phyloP scores from a whole-genome alignment of 176 grass and related monocot genomes.

The Hyparrhenia diplandra region DNA sequence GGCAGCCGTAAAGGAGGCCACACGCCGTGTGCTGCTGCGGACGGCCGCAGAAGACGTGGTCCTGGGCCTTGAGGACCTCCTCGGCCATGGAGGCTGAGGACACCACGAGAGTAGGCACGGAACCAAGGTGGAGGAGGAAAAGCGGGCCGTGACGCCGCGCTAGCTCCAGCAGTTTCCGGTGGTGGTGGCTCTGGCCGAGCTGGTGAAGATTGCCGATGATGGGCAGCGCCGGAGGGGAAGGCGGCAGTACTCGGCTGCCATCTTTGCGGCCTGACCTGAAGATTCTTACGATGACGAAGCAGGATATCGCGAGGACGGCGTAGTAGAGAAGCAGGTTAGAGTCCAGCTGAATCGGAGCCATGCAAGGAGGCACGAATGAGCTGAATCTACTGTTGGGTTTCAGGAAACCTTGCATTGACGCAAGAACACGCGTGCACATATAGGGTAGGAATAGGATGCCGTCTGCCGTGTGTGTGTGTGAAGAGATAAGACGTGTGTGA shows the following conservation, averaged over 20 bases:
- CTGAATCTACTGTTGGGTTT: too few relatives aligned
- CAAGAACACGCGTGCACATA: too few relatives aligned
- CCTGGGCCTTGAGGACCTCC: slow-evolving; percentile 29
- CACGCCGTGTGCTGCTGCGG: slow-evolving; percentile 5
- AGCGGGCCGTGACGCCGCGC: slow-evolving; percentile 21
- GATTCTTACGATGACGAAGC: neutral
- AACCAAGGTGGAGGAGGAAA: slow-evolving; percentile 23
- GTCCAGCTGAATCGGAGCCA: neutral
- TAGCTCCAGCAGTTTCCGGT: slow-evolving; percentile 30
- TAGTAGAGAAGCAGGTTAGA: neutral
- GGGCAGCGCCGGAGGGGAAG: slow-evolving; percentile 38
- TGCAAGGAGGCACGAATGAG: neutral
- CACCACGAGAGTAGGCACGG: slow-evolving; percentile 37
- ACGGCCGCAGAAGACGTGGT: slow-evolving; percentile 31
- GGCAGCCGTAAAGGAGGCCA: slow-evolving; percentile 25
- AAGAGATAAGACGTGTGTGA: too few relatives aligned
- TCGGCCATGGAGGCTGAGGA: slow-evolving; percentile 42
- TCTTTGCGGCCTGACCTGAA: neutral
- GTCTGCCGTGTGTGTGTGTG: too few relatives aligned
- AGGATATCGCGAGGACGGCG: neutral
- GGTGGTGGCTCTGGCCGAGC: slow-evolving; percentile 4
- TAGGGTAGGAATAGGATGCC: too few relatives aligned
- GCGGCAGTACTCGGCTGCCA: neutral
- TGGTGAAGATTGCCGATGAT: slow-evolving; percentile 58
- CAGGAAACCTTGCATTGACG: too few relatives aligned